These are phyloP conservation scores for Candida sakaeoensis DNA, from an alignment of 805 yeast genomes.

Conservation along the genomic window DNA sequence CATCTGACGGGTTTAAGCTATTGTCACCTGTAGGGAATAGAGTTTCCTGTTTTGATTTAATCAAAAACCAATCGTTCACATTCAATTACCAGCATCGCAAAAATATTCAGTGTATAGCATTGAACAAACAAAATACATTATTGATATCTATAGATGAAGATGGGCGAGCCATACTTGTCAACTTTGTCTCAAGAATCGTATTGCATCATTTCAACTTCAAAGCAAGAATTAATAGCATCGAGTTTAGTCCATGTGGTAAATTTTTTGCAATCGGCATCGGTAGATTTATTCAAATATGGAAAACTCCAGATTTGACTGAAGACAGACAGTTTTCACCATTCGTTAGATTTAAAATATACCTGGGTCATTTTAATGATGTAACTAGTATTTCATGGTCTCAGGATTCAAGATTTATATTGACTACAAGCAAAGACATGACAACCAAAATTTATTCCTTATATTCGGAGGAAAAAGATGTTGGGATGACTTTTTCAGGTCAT, in stretches of 20 bases:
- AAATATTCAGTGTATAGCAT: conserved; percentile 71
- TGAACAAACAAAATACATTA: conserved; percentile 78
- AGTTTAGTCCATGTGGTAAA: conserved; percentile 85
- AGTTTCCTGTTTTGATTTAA: conserved; percentile 81
- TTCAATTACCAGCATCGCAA: conserved; percentile 90
- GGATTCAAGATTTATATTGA: conserved; percentile 83
- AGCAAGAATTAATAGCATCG: conserved; percentile 66
- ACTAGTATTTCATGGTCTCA: conserved; percentile 80
- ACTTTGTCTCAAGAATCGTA: conserved; percentile 77
- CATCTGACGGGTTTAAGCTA: conserved; percentile 79
- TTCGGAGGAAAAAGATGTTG: conserved; percentile 63
- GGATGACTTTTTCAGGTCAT: conserved; percentile 88
- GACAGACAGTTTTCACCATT: conserved; percentile 96
- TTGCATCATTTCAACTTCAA: conserved; percentile 93
- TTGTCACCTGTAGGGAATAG: conserved; percentile 94
- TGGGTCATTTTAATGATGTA: conserved; percentile 89
- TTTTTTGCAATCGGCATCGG: conserved; percentile 84
- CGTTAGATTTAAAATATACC: conserved; percentile 81
- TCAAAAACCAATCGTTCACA: conserved; percentile 82
- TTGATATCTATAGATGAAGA: conserved; percentile 82
- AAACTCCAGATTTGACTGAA: conserved; percentile 73
- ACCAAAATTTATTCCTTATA: conserved; percentile 77
- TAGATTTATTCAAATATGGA: conserved; percentile 87
- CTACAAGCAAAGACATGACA: conserved; percentile 88
- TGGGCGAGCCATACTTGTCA: conserved; percentile 90